Conservation (phyloP, 208 protist species). For the Vickermania ingenoplastis region DNA sequence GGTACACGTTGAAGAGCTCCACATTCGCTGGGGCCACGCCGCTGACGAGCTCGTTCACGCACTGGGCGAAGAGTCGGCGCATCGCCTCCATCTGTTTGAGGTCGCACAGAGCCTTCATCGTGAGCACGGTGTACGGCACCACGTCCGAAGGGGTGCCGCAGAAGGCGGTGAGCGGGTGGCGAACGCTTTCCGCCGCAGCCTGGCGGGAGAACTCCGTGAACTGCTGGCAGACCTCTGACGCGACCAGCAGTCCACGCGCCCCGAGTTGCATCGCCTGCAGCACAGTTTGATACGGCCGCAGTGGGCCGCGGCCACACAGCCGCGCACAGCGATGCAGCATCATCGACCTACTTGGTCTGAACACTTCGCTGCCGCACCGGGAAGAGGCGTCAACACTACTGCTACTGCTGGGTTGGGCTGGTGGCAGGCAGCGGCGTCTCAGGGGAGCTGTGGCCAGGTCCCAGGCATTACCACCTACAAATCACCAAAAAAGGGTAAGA, state of each 20-base stretch:
- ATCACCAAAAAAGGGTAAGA: no score
- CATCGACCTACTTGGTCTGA: no score
- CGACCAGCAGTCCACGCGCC: constrained; percentile 52
- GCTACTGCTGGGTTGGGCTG: no score
- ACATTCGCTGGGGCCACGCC: constrained; percentile 24
- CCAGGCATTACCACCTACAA: no score
- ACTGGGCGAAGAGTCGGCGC: constrained; percentile 86
- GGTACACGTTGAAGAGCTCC: constrained; percentile 83
- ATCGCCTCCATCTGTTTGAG: constrained; percentile 74
- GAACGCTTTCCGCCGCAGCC: background rate
- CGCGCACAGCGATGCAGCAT: background rate
- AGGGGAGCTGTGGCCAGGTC: no score
- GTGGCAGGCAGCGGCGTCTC: no score
- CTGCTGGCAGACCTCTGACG: constrained; percentile 53
- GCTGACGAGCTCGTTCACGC: constrained; percentile 44
- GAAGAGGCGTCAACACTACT: no score
- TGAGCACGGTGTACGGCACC: constrained; percentile 59
- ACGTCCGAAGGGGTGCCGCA: constrained; percentile 48
- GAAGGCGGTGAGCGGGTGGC: constrained; percentile 49
- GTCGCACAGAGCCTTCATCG: constrained; percentile 84
- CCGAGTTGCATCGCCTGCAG: constrained; percentile 40
- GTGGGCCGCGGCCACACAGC: background rate
- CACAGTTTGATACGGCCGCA: constrained; percentile 44
- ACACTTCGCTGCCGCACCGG: no score
- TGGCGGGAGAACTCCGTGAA: constrained; percentile 58